Evolutionary conservation across 164 flowering plant genomes (phyloP).

Genomic region (Tetrastigma voinierianum): DNA sequence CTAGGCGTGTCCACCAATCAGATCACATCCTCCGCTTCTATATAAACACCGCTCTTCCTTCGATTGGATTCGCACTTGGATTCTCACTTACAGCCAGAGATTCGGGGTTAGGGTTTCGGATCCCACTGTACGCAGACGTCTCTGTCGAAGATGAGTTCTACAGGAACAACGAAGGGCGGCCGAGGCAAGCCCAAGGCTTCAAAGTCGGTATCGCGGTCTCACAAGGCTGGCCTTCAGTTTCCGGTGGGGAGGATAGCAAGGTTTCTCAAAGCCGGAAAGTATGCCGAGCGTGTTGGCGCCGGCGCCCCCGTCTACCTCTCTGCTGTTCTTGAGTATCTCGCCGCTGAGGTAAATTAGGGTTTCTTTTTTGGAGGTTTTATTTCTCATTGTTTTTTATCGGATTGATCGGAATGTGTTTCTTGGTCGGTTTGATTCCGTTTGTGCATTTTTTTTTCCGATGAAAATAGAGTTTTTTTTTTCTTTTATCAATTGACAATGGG

Average conservation of each 20-base stretch:
- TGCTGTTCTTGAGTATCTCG: slow-evolving; percentile 63
- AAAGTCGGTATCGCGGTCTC: slow-evolving; percentile 50
- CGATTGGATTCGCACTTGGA: too few species aligned
- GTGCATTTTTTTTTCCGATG: too few species aligned
- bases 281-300: slow-evolving; percentile 65
- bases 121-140: too few species aligned
- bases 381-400: background rate
- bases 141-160: slow-evolving; percentile 29
- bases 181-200: slow-evolving; percentile 49
- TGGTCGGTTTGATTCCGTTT: too few species aligned
- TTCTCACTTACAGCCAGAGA: background rate
- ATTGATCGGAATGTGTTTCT: too few species aligned
- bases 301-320: slow-evolving; percentile 64
- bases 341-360: too few species aligned
- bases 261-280: slow-evolving; percentile 56
- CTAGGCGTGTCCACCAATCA: slow-evolving; percentile 22
- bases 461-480: too few species aligned
- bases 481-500: too few species aligned
- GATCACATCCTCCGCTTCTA: background rate
- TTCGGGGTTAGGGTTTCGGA: slow-evolving; percentile 17
- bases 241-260: slow-evolving; percentile 60
- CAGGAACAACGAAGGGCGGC: slow-evolving; percentile 38
- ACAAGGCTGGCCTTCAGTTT: slow-evolving; percentile 55
- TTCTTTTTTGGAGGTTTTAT: background rate
- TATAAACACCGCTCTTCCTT: too few species aligned